Evolutionary conservation across 371 early-diverging fungal species (phyloP), one percentile per base, ranked within the genome.

Genomic region (Circinella minor): DNA sequence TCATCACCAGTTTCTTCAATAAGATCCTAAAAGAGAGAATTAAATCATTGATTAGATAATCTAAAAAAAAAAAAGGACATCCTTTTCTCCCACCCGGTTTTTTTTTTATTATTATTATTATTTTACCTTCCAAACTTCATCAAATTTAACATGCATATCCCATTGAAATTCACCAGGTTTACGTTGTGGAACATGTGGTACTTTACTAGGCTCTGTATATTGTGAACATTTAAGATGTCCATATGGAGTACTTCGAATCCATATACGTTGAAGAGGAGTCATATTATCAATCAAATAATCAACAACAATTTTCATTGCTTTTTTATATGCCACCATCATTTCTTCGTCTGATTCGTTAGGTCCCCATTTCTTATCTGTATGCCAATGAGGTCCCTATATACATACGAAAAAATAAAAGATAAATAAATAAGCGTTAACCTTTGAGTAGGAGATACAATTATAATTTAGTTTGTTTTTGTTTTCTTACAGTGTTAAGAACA

Each of bases 311-410:
- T 61, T 47, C 77, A 81, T 81, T 4, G 78, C 74, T 54, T 71
- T 68, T 48, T 71, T 73, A 43, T 77, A 84, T 9, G 84, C 79
- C 37, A 43, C 70, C 62, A 81, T 49, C 54, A 84, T 36, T 20
- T 84, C 84, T 13, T 77, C 65, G 36, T 79, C 74, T 0, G 77
- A 74, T 66, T 64, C 18, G 36, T 78, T 61, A 6, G 75, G 73
- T 15, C 84, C 84, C 79, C 82, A 84, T 10, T 71, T 62, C 7
- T 69, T 27, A 48, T 77, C 72, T 0, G 74, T 74, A 70, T 81
- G 80, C 84, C 84, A 84, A 36, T 84, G 84, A 36, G 84, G 79
- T 7, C 77, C 83, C 81, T 81, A 67, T 47, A 38, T 43, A 38
- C n/a, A n/a, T n/a, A n/a, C n/a, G n/a, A n/a, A n/a, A n/a, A n/a